Percentiles rank a stretch among this genome's conserved stretches.
Conservation (phyloP, 768 basidiomycete genomes). For the Tricholoma sp. region DNA sequence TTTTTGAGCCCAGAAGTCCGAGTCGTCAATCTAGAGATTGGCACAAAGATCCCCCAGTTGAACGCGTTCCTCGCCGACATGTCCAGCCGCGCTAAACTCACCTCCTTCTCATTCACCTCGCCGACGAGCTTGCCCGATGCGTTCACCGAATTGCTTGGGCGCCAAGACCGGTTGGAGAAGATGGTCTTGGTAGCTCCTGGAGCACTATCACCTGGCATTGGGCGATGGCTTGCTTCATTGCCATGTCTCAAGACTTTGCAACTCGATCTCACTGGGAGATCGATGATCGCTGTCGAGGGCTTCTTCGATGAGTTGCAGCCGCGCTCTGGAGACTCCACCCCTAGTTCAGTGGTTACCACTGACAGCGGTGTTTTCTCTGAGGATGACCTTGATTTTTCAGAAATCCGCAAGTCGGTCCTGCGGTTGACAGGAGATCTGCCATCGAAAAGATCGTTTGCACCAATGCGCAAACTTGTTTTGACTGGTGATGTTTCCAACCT, state of each 20-base stretch:
- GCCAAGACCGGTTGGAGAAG: conserved; percentile 56
- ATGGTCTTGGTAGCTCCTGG: conserved; percentile 68
- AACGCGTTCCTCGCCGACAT: conserved; percentile 59
- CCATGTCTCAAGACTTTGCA: conserved; percentile 58
- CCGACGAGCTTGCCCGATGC: conserved; percentile 65
- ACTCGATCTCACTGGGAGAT: conserved; percentile 66
- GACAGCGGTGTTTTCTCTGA: conserved; percentile 78
- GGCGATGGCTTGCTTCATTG: conserved; percentile 66
- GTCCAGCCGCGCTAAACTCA: conserved; percentile 56
- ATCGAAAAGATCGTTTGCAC: conserved; percentile 50
- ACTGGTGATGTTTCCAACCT: conserved; percentile 69
- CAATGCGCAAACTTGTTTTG: conserved; percentile 56
- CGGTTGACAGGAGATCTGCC: conserved; percentile 58
- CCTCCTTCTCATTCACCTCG: conserved; percentile 65
- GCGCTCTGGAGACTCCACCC: conserved; percentile 66
- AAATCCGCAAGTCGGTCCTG: conserved; percentile 65
- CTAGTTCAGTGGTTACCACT: conserved; percentile 58
- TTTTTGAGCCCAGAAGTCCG: conserved; percentile 66
- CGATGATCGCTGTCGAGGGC: conserved; percentile 66
- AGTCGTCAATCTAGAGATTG: conserved; percentile 57
- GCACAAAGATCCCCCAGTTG: conserved; percentile 52
- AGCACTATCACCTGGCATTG: conserved; percentile 65
- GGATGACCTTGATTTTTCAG: conserved; percentile 73
- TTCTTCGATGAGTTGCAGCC: conserved; percentile 69
- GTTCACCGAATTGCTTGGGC: conserved; percentile 59